Evolutionary conservation across 495 filamentous ascomycete genomes (phyloP), one percentile per base, ranked within the genome.

Genomic region (Aspergillus hancockii): DNA sequence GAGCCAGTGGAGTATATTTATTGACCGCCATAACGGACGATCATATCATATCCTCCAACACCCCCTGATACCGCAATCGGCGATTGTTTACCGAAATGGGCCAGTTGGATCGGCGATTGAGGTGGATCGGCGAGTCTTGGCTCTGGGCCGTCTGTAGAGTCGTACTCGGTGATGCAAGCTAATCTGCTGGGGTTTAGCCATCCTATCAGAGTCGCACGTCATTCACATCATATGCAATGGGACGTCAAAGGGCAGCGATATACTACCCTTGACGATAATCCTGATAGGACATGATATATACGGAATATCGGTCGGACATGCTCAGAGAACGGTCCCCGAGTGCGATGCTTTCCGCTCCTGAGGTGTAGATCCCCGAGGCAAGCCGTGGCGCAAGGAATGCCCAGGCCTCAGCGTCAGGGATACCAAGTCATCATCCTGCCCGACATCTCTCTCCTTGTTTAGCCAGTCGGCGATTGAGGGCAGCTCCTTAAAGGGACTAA

Each of bases 71-170:
- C 28, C 30, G 49, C 28, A 52, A 52, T 31, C 28, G 28, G 28
- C 49, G 32, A 36, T 52, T 19, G 16, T 19, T 28, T 3, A 16
- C 49, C 25, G 0, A 8, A 18, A 4, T 10, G 25, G 28, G 49
- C n/a, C 14, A 31, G 23, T 13, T 47, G 23, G 19, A 16, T 55
- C 54, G 54, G 36, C 54, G 54, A 55, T 46, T 47, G 41, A 82
- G n/a, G 32, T 53, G 51, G 51, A 22, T 36, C 51, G 32, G 34
- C 32, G 32, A 23, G 51, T 40, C 32, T 23, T 36, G 50, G 50
- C 13, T 14, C 43, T n/a, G 9, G 16, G 16, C 32, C 10, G 8
- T 10, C 4, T 10, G 13, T 8, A 34, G 16, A 21, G 14, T 52
- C 12, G 25, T 16, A 21, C 10, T 51, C 25, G 18, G 31, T 51